A percentile compares a stretch with the other conserved stretches of the same genome.
Evolutionary conservation across 164 flowering plant genomes (phyloP).

Genomic region (Tetracentron sinense): DNA sequence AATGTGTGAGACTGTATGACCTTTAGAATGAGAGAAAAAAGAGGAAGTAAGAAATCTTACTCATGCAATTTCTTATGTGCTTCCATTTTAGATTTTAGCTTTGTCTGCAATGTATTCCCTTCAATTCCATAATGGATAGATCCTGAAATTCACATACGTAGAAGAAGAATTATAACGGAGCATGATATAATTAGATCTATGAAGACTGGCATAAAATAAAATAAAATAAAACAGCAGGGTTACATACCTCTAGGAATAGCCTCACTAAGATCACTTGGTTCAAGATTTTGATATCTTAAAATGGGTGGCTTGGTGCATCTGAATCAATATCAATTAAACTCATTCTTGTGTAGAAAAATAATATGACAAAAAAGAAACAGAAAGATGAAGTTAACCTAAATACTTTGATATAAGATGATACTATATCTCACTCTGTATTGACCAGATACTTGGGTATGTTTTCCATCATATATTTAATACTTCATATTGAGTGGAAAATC

Average conservation of each 20-base stretch:
- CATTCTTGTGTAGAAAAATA: neutral
- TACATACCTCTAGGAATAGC: constrained; percentile 36
- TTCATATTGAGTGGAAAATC: no score
- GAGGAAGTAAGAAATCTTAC: constrained; percentile 23
- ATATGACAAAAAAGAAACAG: neutral
- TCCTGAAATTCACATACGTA: constrained; percentile 9
- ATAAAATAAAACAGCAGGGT: no score
- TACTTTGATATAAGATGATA: neutral
- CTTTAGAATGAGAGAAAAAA: neutral
- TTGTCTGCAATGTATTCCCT: constrained; percentile 8
- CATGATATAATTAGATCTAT: neutral
- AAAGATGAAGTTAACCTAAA: neutral
- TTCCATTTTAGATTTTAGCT: constrained; percentile 21
- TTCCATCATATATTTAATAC: neutral
- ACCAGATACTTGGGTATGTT: neutral
- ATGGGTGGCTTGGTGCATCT: constrained; percentile 24
- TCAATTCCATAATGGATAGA: constrained; percentile 14
- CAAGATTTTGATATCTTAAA: constrained; percentile 28
- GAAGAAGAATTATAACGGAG: neutral
- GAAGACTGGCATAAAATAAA: no score
- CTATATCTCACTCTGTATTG: neutral
- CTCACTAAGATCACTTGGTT: constrained; percentile 34
- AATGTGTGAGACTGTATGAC: constrained; percentile 6
- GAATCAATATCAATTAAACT: constrained; percentile 6
- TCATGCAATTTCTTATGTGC: constrained; percentile 23